Conservation (phyloP, 1,139 yeast species). For the Sugiyamaella grinbergsii region DNA sequence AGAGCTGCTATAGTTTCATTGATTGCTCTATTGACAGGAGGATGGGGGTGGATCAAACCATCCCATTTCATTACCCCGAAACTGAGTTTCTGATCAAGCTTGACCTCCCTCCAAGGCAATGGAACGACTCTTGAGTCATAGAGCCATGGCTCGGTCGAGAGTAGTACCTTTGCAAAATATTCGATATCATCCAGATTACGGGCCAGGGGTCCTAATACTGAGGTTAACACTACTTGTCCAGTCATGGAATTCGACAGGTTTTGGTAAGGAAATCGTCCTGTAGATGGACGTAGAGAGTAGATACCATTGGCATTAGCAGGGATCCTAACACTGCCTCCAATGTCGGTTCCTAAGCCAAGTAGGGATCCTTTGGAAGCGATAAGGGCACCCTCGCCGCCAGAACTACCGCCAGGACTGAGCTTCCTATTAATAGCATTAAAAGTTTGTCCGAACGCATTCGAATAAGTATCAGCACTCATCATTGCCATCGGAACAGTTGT, state of each 20-base stretch:
- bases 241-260: slow-evolving; percentile 14
- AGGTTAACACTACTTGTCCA: slow-evolving; percentile 37
- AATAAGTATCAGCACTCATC: slow-evolving; percentile 53
- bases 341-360: slow-evolving; percentile 59
- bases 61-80: slow-evolving; percentile 26
- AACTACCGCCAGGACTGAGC: slow-evolving; percentile 58
- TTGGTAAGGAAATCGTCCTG: slow-evolving; percentile 48
- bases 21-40: slow-evolving; percentile 17
- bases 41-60: slow-evolving; percentile 25
- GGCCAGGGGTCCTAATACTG: slow-evolving; percentile 54
- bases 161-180: slow-evolving; percentile 53
- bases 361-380: slow-evolving; percentile 52
- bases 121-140: slow-evolving; percentile 46
- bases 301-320: slow-evolving; percentile 59
- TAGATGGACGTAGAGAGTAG: slow-evolving; percentile 56
- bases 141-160: slow-evolving; percentile 60
- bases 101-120: slow-evolving; percentile 11
- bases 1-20: slow-evolving; percentile 27
- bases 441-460: slow-evolving; percentile 53
- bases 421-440: slow-evolving; percentile 49
- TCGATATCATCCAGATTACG: slow-evolving; percentile 61
- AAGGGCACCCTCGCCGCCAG: slow-evolving; percentile 65
- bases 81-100: slow-evolving; percentile 15
- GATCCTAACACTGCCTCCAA: slow-evolving; percentile 62
- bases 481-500: slow-evolving; percentile 63